phyloP scores from a whole-genome alignment of 148 eudicot genomes.

The Mesembryanthemum crystallinum region DNA sequence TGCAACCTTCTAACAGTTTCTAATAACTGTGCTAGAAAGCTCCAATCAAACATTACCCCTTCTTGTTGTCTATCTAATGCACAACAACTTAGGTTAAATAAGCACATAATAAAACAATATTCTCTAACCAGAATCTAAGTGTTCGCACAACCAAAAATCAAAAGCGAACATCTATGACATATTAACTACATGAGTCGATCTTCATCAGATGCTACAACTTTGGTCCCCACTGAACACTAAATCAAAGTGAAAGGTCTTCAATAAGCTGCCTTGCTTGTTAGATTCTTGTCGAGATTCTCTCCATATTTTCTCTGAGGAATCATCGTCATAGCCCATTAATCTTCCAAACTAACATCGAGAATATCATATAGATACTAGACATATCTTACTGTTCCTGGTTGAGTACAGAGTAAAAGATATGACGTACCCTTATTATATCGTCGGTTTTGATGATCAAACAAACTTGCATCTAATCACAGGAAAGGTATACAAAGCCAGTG shows the following conservation, averaged over 20 bases:
- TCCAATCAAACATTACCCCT: neutral
- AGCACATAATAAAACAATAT: conserved; percentile 3
- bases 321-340: neutral
- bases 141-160: conserved; percentile 12
- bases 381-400: neutral
- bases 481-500: neutral
- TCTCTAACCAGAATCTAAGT: conserved; percentile 9
- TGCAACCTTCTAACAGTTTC: neutral
- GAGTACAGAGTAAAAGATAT: neutral
- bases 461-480: neutral
- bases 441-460: neutral
- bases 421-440: neutral
- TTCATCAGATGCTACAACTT: neutral
- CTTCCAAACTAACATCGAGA: neutral
- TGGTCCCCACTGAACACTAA: neutral
- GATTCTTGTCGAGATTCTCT: neutral
- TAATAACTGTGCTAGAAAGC: neutral
- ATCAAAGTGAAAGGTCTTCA: neutral
- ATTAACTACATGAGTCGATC: neutral
- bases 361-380: neutral
- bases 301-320: neutral
- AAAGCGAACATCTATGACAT: neutral
- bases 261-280: neutral
- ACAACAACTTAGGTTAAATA: conserved; percentile 7
- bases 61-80: conserved; percentile 11